Percentiles rank a stretch among this genome's conserved stretches.
Evolutionary conservation across 148 eudicot genomes (phyloP).

Genomic region (Bassia scoparia): DNA sequence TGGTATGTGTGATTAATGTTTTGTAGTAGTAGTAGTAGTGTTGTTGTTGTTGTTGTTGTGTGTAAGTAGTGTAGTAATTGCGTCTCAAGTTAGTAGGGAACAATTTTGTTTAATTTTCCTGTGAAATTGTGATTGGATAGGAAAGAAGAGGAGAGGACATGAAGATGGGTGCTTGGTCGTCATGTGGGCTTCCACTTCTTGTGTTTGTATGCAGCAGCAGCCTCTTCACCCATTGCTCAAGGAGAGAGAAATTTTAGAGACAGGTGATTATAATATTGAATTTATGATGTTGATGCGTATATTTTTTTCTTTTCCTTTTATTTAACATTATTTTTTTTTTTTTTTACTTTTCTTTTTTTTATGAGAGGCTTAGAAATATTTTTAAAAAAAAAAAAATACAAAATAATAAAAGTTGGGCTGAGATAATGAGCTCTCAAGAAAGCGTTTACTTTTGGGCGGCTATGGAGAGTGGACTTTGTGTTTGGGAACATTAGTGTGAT

Average conservation of each 20-base stretch:
- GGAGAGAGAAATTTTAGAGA: conserved; percentile 1
- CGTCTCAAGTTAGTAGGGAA: conserved; percentile 17
- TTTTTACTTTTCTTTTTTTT: neutral
- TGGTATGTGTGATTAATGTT: conserved; percentile 27
- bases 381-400: too few species aligned
- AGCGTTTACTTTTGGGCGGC: conserved; percentile 31
- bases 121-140: conserved; percentile 27
- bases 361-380: neutral
- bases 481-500: conserved; percentile 18
- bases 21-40: neutral
- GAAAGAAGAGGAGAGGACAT: conserved; percentile 37
- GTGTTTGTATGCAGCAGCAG: conserved; percentile 31
- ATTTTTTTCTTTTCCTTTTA: neutral
- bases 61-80: neutral
- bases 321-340: neutral
- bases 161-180: conserved; percentile 44
- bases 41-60: conserved; percentile 7
- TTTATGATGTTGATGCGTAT: conserved; percentile 20
- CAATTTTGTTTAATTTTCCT: conserved; percentile 17
- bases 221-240: conserved; percentile 24
- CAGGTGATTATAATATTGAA: neutral
- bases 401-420: neutral
- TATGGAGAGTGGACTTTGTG: conserved; percentile 32
- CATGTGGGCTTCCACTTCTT: conserved; percentile 46
- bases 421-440: conserved; percentile 18